Conservation (phyloP, 768 basidiomycete genomes). For the Agaricus blazei region DNA sequence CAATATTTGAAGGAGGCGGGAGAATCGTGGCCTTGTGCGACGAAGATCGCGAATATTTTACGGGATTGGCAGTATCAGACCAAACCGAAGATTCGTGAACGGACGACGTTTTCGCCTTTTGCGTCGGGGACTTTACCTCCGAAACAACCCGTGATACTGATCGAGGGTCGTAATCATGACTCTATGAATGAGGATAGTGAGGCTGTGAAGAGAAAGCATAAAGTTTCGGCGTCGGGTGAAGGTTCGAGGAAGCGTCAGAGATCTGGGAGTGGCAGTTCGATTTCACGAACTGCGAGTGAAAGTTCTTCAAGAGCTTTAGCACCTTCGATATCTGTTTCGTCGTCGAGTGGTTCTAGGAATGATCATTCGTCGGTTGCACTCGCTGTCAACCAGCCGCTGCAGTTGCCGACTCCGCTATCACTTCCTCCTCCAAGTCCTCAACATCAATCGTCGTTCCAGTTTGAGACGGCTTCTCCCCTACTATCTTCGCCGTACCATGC, state of each 20-base stretch:
- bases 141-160: not conserved
- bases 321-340: conserved; percentile 1
- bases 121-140: conserved; percentile 3
- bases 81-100: conserved; percentile 32
- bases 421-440: not conserved
- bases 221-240: not conserved
- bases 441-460: not conserved
- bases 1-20: conserved; percentile 50
- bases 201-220: not conserved
- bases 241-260: conserved; percentile 4
- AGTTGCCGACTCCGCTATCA: not conserved
- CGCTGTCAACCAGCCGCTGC: not conserved
- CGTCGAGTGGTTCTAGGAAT: not conserved
- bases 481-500: not conserved
- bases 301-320: not conserved
- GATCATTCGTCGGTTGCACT: not conserved
- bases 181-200: not conserved
- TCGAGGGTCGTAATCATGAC: not conserved
- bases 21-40: conserved; percentile 48
- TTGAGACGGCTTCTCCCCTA: not conserved
- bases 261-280: not conserved
- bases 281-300: not conserved
- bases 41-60: conserved; percentile 43
- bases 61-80: conserved; percentile 36
- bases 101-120: conserved; percentile 17